Percentiles rank a stretch among this genome's conserved stretches.
Conservation (phyloP, 2,329 filamentous ascomycete species). For the Aaosphaeria arxii region DNA sequence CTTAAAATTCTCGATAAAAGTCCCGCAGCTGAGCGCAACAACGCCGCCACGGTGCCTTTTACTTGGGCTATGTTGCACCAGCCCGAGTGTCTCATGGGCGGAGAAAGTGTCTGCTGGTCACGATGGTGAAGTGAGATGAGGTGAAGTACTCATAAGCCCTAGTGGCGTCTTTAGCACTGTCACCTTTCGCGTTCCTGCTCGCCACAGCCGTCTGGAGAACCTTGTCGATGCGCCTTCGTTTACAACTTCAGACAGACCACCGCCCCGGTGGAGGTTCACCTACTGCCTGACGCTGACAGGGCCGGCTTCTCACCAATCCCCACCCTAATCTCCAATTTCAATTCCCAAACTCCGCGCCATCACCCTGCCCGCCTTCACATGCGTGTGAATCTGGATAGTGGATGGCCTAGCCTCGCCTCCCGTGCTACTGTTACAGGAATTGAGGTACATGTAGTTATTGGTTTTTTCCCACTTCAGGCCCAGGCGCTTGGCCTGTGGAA, state of each 20-base stretch:
- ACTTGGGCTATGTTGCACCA: slow-evolving; percentile 5
- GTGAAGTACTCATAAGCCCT: slow-evolving; percentile 23
- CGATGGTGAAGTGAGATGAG: slow-evolving; percentile 15
- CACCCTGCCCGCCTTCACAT: too few relatives aligned
- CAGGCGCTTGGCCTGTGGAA: too few relatives aligned
- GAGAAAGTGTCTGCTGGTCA: slow-evolving; percentile 5
- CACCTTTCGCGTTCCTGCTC: slow-evolving; percentile 17
- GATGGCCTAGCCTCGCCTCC: too few relatives aligned
- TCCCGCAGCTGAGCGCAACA: background rate
- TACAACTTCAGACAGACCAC: slow-evolving; percentile 5
- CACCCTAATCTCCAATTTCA: too few relatives aligned
- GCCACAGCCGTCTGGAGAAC: slow-evolving; percentile 34
- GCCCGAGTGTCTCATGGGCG: slow-evolving; percentile 7
- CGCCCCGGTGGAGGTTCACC: too few relatives aligned
- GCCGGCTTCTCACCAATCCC: too few relatives aligned
- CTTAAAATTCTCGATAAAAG: background rate
- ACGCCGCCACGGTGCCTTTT: slow-evolving; percentile 8
- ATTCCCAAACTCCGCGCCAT: too few relatives aligned
- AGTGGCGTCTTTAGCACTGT: slow-evolving; percentile 20
- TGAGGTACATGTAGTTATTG: too few relatives aligned
- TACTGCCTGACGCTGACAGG: too few relatives aligned
- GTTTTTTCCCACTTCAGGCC: too few relatives aligned
- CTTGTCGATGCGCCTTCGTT: slow-evolving; percentile 10
- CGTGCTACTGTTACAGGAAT: too few relatives aligned
- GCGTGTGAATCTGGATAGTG: too few relatives aligned